Conservation (phyloP, 257 asterid genomes). For the Misopates orontium region DNA sequence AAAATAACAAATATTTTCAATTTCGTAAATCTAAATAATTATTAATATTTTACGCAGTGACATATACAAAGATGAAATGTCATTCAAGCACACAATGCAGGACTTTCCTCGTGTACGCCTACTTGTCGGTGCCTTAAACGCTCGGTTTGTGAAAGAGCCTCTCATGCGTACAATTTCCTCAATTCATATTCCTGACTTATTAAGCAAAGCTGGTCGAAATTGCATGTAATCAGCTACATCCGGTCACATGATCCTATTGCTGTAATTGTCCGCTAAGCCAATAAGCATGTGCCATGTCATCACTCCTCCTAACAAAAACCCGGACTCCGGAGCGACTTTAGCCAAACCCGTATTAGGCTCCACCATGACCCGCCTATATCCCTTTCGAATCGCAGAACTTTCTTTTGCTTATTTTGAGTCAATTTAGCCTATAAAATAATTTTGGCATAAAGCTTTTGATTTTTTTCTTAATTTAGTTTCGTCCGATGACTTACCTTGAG, state of each 20-base stretch:
- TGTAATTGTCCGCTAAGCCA: constrained; percentile 16
- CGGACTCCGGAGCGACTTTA: background rate
- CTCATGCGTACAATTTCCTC: background rate
- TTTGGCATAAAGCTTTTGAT: too few species aligned
- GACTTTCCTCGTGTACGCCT: too few species aligned
- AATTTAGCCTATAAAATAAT: too few species aligned
- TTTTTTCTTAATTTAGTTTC: background rate
- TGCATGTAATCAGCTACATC: background rate
- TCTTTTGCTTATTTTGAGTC: too few species aligned
- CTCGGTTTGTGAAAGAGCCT: background rate
- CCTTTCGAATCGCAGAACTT: too few species aligned
- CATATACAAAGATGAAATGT: too few species aligned
- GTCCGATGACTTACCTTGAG: background rate
- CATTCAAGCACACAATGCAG: too few species aligned
- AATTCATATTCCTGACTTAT: background rate
- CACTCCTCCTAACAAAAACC: background rate
- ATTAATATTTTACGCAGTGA: too few species aligned
- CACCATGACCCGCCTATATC: too few species aligned
- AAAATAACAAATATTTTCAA: too few species aligned
- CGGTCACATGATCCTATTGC: background rate
- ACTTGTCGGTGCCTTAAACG: background rate
- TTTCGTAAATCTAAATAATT: too few species aligned
- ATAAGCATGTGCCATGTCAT: constrained; percentile 14
- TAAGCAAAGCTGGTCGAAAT: background rate
- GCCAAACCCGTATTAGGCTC: background rate